Base-by-base conservation (phyloP, 2,329 filamentous ascomycete species). In the Stagonosporopsis cucurbitacearum region DNA sequence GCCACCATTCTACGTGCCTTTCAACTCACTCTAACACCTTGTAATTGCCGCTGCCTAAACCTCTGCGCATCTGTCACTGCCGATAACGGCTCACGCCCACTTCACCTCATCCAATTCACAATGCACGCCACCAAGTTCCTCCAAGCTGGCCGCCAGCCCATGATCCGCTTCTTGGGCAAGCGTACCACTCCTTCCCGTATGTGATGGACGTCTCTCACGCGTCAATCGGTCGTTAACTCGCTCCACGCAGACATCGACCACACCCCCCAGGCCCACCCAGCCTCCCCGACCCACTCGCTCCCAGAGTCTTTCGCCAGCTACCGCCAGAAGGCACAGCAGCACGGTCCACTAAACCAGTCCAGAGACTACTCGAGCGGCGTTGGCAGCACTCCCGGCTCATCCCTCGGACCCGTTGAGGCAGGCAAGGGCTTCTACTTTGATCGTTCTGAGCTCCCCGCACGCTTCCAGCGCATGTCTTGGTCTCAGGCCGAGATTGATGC, bases 401-500 rank as follows among this genome's bases (percentile, higher is more conserved):
- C 88, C 33, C 82, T 97, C 11, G 93, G 94, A 42, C 79, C 90
- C 12, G 82, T 98, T 59, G 75, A 84, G 64, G 84, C 93, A 33
- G 83, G 84, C 57, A 78, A 86, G 69, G 94, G 94, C 66, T 81
- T 91, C 75, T 92, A 84, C 77, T 97, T 96, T 74, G 95, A 98
- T 77, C 87, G 92, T 67, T 90, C 86, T 66, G 90, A 99, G 79
- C 87, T 99, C 22, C 94, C 95, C 17, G 75, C 82, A 60, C 86
- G 94, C 68, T 99, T 97, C 85, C 86, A 88, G 71, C 85, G 92
- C 63, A 80, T 85, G 44, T 84, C 86, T 12, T 90, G 93, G 79
- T 88, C 85, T 33, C 78, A 88, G 66, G 87, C 88, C 39, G 95
- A 99, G 84, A 99, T 99, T 58, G 95, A 98, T 77, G 93, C 92